Evolutionary conservation across 805 yeast species (phyloP), one percentile per base, ranked within the genome.

Genomic region (Pichia exigua): DNA sequence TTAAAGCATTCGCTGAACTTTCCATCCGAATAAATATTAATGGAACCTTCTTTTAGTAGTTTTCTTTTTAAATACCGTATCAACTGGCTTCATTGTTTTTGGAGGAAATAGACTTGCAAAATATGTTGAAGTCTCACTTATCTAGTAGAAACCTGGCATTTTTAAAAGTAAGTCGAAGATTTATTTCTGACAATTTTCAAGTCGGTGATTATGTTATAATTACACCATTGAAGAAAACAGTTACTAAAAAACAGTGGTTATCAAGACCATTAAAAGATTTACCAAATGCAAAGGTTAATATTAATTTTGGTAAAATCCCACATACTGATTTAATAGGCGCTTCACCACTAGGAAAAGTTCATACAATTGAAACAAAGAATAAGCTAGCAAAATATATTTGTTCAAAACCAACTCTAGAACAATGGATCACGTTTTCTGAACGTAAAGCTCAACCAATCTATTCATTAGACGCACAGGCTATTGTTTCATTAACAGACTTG

Each of bases 401-500:
- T 9, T 63, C 70, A 1, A 60, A 62, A 10, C 77, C 79, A 3
- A 67, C 76, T 0, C 60, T 75, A n/a, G 81, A 76, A 47, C 79
- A 77, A 49, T 77, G 72, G 55, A 63, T 77, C 32, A 68, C 63
- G 30, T 49, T 73, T 30, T 60, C 69, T 8, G 60, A 60, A 30
- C 64, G 82, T 46, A 72, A 67, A 41, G 82, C 80, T 0, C 78
- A 74, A 54, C 81, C 81, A 1, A 76, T 77, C 11, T 77, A 77
- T 53, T 68, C 79, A 5, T 61, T 68, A 42, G 81, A 77, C 60
- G 80, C 81, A 1, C 65, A 72, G 1, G 67, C 75, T 4, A 74
- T 77, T 32, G 79, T 73, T 1, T 59, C 67, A 7, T 53, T 77
- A 35, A 73, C 79, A 5, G 82, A 77, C 58, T 53, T 77, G 2